Evolutionary conservation across 306 rosid genomes (phyloP), one percentile per base, ranked within the genome.

Genomic region (Vicia sativa): DNA sequence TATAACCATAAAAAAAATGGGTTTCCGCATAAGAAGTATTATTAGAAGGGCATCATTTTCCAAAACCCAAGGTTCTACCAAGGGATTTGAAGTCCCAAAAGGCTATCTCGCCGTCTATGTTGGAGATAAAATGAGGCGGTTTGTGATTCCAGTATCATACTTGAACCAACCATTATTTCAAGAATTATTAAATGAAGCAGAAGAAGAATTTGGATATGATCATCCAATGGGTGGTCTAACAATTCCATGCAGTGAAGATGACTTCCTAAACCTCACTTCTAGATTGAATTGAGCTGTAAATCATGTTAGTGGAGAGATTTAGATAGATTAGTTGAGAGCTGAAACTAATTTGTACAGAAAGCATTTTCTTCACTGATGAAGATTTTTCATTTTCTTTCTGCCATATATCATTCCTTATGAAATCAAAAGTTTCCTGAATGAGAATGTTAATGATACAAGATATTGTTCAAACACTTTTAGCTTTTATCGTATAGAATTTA

Each of bases 221-320:
- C 87, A 83, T 71, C 80, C 85, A 15, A 77, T 56, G 74, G 83
- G 87, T 4, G 82, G 82, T 26, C 82, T 83, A 42, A 80, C 81
- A 25, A 77, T 80, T 62, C 80, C 85, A 43, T 83, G 81, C 72
- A n/a, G 67, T 10, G 80, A 80, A 67, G 72, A 60, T 6, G 35
- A 31, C 12, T 76, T 76, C 62, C 21, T 53, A 54, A 18, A 48
- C 6, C 13, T 80, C 25, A 67, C 72, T 70, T 79, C 80, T 66
- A 1, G 15, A 57, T 66, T 79, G 37, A 31, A 6, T 1, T 1
- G n/a, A 39, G 4, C 2, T 39, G 44, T 39, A 39, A 12, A 39
- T 2, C 44, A 9, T 39, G 44, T 0, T 39, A 0, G 3, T 39
- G 13, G 4, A 39, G 4, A 39, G 44, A 39, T 10, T 39, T 0